Conservation (phyloP, 2,329 filamentous ascomycete species). For the Colletotrichum theobromicola region DNA sequence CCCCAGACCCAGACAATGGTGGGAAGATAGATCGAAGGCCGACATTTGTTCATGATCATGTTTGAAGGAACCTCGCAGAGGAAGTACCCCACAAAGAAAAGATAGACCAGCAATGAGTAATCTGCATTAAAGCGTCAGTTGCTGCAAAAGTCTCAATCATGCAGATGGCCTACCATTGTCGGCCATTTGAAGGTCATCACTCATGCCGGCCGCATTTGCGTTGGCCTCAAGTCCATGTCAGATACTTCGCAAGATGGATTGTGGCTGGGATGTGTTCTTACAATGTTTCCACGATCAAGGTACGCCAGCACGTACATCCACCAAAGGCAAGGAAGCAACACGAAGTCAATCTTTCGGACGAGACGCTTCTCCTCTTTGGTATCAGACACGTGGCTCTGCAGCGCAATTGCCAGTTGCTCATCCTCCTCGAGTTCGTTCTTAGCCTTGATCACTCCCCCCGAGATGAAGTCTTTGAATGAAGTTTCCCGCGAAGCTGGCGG, state of each 20-base stretch:
- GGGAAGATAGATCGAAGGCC: slow-evolving; percentile 5
- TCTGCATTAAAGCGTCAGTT: not conserved
- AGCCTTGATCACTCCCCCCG: not conserved
- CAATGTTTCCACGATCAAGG: slow-evolving; percentile 8
- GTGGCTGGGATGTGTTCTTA: not conserved
- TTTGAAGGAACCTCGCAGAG: not conserved
- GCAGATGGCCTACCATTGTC: not conserved
- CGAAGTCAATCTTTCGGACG: slow-evolving; percentile 48
- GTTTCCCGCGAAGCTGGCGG: not conserved
- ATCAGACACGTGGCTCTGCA: not conserved
- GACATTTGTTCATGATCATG: not conserved
- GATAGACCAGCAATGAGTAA: not conserved
- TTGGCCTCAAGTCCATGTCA: not conserved
- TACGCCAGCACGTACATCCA: slow-evolving; percentile 24
- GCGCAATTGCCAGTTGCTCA: not conserved
- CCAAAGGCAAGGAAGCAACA: slow-evolving; percentile 53
- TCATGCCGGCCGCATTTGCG: not conserved
- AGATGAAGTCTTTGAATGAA: not conserved
- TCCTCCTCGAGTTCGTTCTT: not conserved
- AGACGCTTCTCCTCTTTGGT: slow-evolving; percentile 37
- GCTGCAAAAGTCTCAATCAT: not conserved
- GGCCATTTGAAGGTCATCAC: not conserved
- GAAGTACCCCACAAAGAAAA: not conserved
- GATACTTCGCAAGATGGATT: not conserved
- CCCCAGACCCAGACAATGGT: slow-evolving; percentile 21